Evolutionary conservation across 441 rosid genomes (phyloP).

Genomic region (Eutrema salsugineum): DNA sequence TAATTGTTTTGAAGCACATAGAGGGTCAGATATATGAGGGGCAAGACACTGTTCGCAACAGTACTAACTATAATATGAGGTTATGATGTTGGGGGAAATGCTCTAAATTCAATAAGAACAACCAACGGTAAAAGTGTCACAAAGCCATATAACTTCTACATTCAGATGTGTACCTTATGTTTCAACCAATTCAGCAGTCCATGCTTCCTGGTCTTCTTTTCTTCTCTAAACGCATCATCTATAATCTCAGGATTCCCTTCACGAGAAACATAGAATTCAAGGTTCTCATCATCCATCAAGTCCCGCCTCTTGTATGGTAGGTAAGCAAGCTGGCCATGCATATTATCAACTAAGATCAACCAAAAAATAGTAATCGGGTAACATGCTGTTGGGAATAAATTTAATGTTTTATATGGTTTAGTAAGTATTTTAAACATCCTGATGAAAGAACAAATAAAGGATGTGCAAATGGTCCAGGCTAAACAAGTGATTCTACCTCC

Average conservation of each 20-base stretch:
- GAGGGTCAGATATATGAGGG: background rate
- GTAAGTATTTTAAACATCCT: background rate
- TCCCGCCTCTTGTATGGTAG: slow-evolving; percentile 94
- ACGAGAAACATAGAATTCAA: slow-evolving; percentile 67
- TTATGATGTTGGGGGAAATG: slow-evolving; percentile 1
- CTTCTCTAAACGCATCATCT: slow-evolving; percentile 70
- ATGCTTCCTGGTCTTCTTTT: slow-evolving; percentile 82
- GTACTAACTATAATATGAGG: slow-evolving; percentile 4
- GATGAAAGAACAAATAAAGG: background rate
- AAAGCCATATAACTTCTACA: slow-evolving; percentile 18
- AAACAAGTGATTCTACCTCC: slow-evolving; percentile 58
- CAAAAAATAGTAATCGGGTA: slow-evolving; percentile 18
- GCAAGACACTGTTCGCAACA: background rate
- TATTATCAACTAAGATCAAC: slow-evolving; percentile 31
- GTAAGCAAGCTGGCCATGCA: slow-evolving; percentile 79
- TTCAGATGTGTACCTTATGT: slow-evolving; percentile 55
- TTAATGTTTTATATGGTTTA: background rate
- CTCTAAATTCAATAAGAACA: background rate
- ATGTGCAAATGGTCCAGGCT: background rate
- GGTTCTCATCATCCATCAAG: slow-evolving; percentile 87
- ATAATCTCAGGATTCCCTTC: slow-evolving; percentile 59
- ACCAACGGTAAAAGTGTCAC: background rate
- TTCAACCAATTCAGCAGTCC: slow-evolving; percentile 97
- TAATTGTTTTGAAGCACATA: background rate
- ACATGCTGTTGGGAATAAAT: background rate